Conservation (phyloP, 768 basidiomycete species). For the Dacryopinax spathularia region DNA sequence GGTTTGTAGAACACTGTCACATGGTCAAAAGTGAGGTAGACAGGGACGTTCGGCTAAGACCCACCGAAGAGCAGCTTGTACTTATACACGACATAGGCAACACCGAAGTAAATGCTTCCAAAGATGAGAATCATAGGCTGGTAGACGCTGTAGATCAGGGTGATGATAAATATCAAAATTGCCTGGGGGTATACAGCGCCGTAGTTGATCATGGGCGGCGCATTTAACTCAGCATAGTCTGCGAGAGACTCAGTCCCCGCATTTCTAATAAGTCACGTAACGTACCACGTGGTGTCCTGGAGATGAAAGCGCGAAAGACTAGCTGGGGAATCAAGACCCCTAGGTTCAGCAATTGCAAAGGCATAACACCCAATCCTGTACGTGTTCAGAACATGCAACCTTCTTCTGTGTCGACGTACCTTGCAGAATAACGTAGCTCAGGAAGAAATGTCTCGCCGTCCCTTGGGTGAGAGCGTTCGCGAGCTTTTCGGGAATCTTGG, state of each 20-base stretch:
- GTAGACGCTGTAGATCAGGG: slow-evolving; percentile 86
- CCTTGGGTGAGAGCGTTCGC: slow-evolving; percentile 70
- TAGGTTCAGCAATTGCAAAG: slow-evolving; percentile 82
- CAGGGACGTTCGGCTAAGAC: slow-evolving; percentile 18
- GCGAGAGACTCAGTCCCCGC: slow-evolving; percentile 1
- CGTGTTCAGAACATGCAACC: slow-evolving; percentile 7
- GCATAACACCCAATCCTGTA: slow-evolving; percentile 82
- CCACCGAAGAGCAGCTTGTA: slow-evolving; percentile 89
- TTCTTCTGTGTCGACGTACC: slow-evolving; percentile 27
- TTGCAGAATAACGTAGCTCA: slow-evolving; percentile 75
- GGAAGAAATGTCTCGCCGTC: slow-evolving; percentile 70
- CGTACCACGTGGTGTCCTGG: slow-evolving; percentile 80
- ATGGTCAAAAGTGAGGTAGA: not conserved
- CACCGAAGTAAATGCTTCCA: slow-evolving; percentile 91
- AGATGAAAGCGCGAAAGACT: slow-evolving; percentile 59
- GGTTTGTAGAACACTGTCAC: slow-evolving; percentile 97
- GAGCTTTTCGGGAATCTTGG: slow-evolving; percentile 85
- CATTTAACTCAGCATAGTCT: slow-evolving; percentile 95
- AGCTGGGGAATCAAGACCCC: slow-evolving; percentile 73
- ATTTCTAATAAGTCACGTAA: not conserved
- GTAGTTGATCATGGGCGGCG: slow-evolving; percentile 96
- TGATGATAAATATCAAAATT: slow-evolving; percentile 90
- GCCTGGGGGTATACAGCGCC: slow-evolving; percentile 95
- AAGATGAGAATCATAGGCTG: slow-evolving; percentile 92
- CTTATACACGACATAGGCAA: slow-evolving; percentile 93